phyloP scores from a whole-genome alignment of 768 basidiomycete genomes.

The Pholiota molesta region DNA sequence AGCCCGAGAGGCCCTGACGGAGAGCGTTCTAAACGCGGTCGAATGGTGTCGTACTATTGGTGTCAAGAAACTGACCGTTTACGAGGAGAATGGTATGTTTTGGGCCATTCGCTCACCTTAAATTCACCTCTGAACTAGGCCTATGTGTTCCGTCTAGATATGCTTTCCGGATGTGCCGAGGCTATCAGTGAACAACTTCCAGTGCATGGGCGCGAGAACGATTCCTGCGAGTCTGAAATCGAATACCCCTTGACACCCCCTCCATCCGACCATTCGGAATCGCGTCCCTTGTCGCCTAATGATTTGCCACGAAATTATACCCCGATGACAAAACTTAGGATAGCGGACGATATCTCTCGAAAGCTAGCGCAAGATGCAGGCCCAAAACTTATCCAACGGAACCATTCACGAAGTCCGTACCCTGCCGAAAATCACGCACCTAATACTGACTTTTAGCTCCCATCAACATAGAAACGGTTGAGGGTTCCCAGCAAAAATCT shows the following conservation, averaged over 20 bases:
- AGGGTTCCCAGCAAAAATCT: slow-evolving; percentile 8
- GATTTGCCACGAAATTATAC: slow-evolving; percentile 19
- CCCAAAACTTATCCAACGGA: slow-evolving; percentile 7
- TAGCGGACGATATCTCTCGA: slow-evolving; percentile 14
- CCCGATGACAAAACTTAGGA: slow-evolving; percentile 22
- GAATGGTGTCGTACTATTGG: slow-evolving; percentile 68
- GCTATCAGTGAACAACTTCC: slow-evolving; percentile 43
- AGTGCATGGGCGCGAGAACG: slow-evolving; percentile 24
- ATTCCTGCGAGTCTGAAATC: slow-evolving; percentile 55
- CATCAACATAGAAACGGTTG: neutral
- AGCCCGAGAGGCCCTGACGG: slow-evolving; percentile 46
- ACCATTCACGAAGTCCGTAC: slow-evolving; percentile 7
- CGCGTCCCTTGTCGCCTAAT: slow-evolving; percentile 62
- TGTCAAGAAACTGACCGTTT: slow-evolving; percentile 67
- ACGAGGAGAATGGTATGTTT: slow-evolving; percentile 69
- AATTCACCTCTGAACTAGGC: slow-evolving; percentile 1
- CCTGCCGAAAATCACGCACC: neutral
- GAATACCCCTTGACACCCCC: slow-evolving; percentile 82
- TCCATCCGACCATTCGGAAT: slow-evolving; percentile 69
- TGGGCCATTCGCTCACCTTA: neutral
- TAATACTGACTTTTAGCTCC: neutral
- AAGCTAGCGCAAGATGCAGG: slow-evolving; percentile 1
- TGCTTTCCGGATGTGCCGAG: slow-evolving; percentile 41
- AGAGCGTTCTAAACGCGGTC: slow-evolving; percentile 55
- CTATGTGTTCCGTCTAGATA: slow-evolving; percentile 32